A percentile compares a stretch with the other conserved stretches of the same genome.
phyloP scores from a whole-genome alignment of 2,329 filamentous ascomycete genomes.

The Talaromyces sp. region DNA sequence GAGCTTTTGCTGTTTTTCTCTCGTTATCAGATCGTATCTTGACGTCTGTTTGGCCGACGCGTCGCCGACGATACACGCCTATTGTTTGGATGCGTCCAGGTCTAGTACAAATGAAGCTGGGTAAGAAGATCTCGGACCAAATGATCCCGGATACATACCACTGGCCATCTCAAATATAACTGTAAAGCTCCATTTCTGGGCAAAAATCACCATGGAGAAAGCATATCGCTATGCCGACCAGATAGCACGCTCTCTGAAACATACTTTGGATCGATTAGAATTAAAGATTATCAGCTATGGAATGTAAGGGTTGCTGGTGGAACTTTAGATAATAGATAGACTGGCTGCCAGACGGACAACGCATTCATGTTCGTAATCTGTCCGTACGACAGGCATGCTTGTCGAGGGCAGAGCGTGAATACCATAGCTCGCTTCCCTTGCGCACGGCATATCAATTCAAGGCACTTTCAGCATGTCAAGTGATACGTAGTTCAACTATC shows the following conservation, averaged over 20 bases:
- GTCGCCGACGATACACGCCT: neutral
- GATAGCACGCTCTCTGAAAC: neutral
- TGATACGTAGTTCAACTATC: neutral
- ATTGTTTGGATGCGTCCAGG: neutral
- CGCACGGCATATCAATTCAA: neutral
- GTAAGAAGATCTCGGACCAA: neutral
- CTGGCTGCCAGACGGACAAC: neutral
- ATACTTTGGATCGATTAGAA: neutral
- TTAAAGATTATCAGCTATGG: conserved; percentile 1
- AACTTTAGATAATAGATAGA: conserved; percentile 1
- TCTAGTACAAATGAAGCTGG: neutral
- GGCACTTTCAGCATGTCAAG: neutral
- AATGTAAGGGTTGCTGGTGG: conserved; percentile 1
- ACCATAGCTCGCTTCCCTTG: neutral
- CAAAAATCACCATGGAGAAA: conserved; percentile 3
- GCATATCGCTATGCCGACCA: conserved; percentile 5
- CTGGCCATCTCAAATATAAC: neutral
- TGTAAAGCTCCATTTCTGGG: neutral
- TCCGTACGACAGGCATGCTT: conserved; percentile 1
- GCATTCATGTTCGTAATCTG: neutral
- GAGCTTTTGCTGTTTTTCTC: neutral
- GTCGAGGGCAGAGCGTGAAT: neutral
- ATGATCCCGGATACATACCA: neutral
- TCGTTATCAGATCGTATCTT: conserved; percentile 16
- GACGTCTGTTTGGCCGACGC: conserved; percentile 11